A percentile compares a stretch with the other conserved stretches of the same genome.
Conservation (phyloP, 768 basidiomycete species). For the Podaxis sp. region DNA sequence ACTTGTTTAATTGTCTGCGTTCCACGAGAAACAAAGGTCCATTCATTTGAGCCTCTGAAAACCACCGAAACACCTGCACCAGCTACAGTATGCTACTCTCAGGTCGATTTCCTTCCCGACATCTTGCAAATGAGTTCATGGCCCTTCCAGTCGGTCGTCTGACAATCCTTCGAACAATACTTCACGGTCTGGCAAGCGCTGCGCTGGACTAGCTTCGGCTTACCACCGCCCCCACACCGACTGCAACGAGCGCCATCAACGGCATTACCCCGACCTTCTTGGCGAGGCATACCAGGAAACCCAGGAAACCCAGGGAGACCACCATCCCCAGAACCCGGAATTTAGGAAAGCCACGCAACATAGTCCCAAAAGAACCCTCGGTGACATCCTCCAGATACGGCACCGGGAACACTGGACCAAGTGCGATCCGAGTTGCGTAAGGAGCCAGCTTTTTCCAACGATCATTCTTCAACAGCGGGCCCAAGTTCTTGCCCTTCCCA, state of each 20-base stretch:
- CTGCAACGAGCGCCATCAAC: constrained; percentile 11
- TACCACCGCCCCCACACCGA: constrained; percentile 18
- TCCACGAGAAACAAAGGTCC: no score
- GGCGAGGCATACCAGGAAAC: no score
- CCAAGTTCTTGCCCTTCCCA: constrained; percentile 47
- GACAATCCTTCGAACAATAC: constrained; percentile 46
- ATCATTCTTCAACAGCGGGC: constrained; percentile 27
- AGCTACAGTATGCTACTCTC: not conserved
- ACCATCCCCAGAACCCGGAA: not conserved
- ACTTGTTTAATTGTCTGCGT: no score
- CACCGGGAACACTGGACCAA: constrained; percentile 53
- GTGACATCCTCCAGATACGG: constrained; percentile 40
- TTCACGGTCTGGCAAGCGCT: constrained; percentile 33
- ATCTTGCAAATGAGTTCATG: constrained; percentile 36
- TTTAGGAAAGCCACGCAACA: not conserved
- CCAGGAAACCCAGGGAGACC: not conserved
- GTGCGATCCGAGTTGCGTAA: constrained; percentile 46
- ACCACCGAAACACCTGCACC: no score
- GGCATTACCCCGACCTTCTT: no score
- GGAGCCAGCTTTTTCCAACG: constrained; percentile 40
- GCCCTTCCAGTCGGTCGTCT: constrained; percentile 44
- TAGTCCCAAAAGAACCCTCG: not conserved
- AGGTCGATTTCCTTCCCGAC: not conserved
- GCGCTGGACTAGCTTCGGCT: constrained; percentile 30
- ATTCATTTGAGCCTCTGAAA: no score